These are phyloP conservation scores for Somion occarium DNA, from an alignment of 1,284 basidiomycete species.

Conservation along the genomic window DNA sequence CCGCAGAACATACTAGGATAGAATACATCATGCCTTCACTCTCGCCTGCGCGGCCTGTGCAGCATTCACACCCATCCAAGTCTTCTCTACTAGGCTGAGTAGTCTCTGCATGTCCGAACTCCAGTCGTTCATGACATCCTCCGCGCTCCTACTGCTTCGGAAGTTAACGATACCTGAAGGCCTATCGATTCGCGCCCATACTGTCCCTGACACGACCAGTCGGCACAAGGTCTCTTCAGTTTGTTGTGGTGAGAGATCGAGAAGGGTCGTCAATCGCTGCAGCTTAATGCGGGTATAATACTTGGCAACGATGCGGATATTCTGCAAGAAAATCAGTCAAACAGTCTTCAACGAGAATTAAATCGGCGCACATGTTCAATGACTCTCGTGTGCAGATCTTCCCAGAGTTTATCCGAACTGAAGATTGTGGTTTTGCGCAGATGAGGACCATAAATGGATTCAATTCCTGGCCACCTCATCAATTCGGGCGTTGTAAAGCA, in stretches of 20 bases:
- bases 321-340: conserved; percentile 44
- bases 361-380: conserved; percentile 84
- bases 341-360: too few species aligned
- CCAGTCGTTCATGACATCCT: conserved; percentile 96
- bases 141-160: conserved; percentile 69
- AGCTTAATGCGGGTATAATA: conserved; percentile 97
- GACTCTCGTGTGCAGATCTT: conserved; percentile 92
- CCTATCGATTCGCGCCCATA: conserved; percentile 94
- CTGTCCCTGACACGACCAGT: conserved; percentile 86
- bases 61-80: conserved; percentile 88
- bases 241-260: conserved; percentile 79
- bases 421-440: conserved; percentile 84
- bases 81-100: conserved; percentile 76
- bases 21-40: conserved; percentile 35
- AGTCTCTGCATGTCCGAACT: conserved; percentile 93
- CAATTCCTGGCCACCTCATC: conserved; percentile 98
- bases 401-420: conserved; percentile 79
- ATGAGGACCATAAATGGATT: conserved; percentile 83
- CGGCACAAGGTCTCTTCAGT: conserved; percentile 88
- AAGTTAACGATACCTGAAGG: conserved; percentile 90
- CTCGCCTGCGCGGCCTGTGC: conserved; percentile 76
- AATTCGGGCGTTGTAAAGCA: conserved; percentile 95
- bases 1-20: conserved; percentile 15
- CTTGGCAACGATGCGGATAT: conserved; percentile 89
- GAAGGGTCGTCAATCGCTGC: conserved; percentile 75